phyloP scores from a whole-genome alignment of 768 basidiomycete species.

The Flagelloscypha sp. region DNA sequence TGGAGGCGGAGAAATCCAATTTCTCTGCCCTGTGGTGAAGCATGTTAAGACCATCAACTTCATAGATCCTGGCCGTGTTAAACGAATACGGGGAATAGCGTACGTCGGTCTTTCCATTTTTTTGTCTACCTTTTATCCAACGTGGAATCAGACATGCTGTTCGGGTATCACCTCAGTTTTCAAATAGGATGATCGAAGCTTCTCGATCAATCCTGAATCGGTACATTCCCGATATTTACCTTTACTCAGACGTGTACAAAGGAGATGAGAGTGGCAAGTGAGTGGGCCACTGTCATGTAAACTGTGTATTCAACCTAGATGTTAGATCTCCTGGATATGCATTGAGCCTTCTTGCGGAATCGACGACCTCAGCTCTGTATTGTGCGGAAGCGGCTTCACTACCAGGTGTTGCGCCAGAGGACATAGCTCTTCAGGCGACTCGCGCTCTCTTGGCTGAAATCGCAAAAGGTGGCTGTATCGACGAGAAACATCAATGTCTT shows the following conservation, averaged over 20 bases:
- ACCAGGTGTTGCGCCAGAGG: conserved; percentile 84
- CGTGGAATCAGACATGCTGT: conserved; percentile 70
- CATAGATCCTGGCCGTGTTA: conserved; percentile 83
- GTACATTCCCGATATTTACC: conserved; percentile 95
- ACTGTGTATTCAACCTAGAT: background rate
- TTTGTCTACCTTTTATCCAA: conserved; percentile 5
- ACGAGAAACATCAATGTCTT: conserved; percentile 79
- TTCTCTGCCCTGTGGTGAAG: conserved; percentile 87
- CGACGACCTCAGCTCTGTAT: conserved; percentile 83
- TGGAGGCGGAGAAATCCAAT: conserved; percentile 91
- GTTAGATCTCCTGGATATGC: conserved; percentile 93
- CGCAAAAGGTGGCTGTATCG: conserved; percentile 79
- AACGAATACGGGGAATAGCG: conserved; percentile 93
- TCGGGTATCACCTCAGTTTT: conserved; percentile 94
- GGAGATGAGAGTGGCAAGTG: conserved; percentile 96
- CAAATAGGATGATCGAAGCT: conserved; percentile 95
- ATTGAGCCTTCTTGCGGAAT: conserved; percentile 82
- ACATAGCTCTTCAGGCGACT: conserved; percentile 78
- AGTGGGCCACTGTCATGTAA: conserved; percentile 21
- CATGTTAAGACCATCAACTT: conserved; percentile 91
- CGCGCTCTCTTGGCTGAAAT: conserved; percentile 75
- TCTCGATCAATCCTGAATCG: conserved; percentile 89
- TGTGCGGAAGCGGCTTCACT: conserved; percentile 81
- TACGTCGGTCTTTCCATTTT: conserved; percentile 42
- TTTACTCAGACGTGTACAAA: conserved; percentile 98